Conservation (phyloP, 345 rosid species). For the Populus alba region DNA sequence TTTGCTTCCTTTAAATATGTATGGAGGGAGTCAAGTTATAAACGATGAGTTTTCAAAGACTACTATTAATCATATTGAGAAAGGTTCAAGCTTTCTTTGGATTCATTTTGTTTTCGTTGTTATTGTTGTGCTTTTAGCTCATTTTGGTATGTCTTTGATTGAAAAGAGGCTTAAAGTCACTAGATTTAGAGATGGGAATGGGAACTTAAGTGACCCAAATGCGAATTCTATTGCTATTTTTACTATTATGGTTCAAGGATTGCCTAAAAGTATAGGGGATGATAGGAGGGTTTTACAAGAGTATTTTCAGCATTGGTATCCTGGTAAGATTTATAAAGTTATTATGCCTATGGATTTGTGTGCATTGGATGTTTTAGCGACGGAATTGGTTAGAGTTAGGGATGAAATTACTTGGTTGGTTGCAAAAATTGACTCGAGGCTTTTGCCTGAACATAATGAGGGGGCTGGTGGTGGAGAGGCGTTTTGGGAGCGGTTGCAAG, state of each 20-base stretch:
- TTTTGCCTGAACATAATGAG: slow-evolving; percentile 54
- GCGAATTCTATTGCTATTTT: slow-evolving; percentile 74
- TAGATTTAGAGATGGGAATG: slow-evolving; percentile 93
- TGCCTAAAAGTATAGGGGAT: slow-evolving; percentile 75
- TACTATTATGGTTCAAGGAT: slow-evolving; percentile 83
- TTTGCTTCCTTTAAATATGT: slow-evolving; percentile 75
- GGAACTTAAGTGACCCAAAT: slow-evolving; percentile 66
- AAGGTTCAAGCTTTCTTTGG: slow-evolving; percentile 82
- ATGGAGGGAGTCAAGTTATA: slow-evolving; percentile 68
- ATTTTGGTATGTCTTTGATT: slow-evolving; percentile 66
- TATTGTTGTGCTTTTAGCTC: slow-evolving; percentile 53
- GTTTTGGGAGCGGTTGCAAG: slow-evolving; percentile 21
- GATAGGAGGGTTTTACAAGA: slow-evolving; percentile 64
- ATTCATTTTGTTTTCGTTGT: slow-evolving; percentile 74
- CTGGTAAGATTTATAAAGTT: slow-evolving; percentile 76
- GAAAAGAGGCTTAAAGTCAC: slow-evolving; percentile 71
- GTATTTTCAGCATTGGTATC: slow-evolving; percentile 71
- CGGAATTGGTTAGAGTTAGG: slow-evolving; percentile 70
- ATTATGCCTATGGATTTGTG: slow-evolving; percentile 93
- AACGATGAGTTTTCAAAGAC: slow-evolving; percentile 85
- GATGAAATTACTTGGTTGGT: slow-evolving; percentile 92
- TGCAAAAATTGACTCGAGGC: slow-evolving; percentile 72
- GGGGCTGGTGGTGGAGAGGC: slow-evolving; percentile 25
- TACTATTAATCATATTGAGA: slow-evolving; percentile 71
- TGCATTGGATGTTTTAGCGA: slow-evolving; percentile 87